Conservation (phyloP, 768 basidiomycete genomes). For the Mycena latifolia region DNA sequence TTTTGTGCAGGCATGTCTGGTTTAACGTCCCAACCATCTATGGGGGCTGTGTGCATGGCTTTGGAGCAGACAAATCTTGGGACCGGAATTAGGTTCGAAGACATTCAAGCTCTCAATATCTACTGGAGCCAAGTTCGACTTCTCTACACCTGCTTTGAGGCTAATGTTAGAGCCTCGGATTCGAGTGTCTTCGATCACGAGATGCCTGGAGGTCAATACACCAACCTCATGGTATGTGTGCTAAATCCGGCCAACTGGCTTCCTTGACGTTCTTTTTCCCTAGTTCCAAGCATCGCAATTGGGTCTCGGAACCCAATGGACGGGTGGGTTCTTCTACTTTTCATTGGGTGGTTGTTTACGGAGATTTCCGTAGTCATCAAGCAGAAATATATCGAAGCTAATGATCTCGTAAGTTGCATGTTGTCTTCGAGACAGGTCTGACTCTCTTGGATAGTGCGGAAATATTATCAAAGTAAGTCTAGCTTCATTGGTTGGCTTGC, state of each 20-base stretch:
- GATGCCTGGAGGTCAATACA: conserved; percentile 99
- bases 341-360: conserved; percentile 28
- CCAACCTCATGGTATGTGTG: conserved; percentile 87
- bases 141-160: conserved; percentile 97
- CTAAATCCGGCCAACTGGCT: conserved; percentile 21
- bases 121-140: conserved; percentile 99
- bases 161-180: conserved; percentile 96
- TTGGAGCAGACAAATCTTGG: conserved; percentile 95
- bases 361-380: conserved; percentile 79
- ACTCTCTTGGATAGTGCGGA: conserved; percentile 74
- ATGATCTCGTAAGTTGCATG: conserved; percentile 78
- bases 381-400: conserved; percentile 98
- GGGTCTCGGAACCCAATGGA: conserved; percentile 97
- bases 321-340: conserved; percentile 60
- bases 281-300: conserved; percentile 99
- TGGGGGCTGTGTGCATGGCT: conserved; percentile 97
- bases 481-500: neutral
- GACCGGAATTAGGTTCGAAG: conserved; percentile 96
- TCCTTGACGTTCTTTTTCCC: conserved; percentile 32
- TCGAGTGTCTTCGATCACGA: conserved; percentile 99
- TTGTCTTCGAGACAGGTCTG: conserved; percentile 13
- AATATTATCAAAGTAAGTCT: conserved; percentile 88
- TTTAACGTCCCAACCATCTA: conserved; percentile 97
- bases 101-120: conserved; percentile 96
- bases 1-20: conserved; percentile 90